A percentile compares a stretch with the other conserved stretches of the same genome.
Evolutionary conservation across 257 asterid species (phyloP).

Genomic region (Anisodus tanguticus): DNA sequence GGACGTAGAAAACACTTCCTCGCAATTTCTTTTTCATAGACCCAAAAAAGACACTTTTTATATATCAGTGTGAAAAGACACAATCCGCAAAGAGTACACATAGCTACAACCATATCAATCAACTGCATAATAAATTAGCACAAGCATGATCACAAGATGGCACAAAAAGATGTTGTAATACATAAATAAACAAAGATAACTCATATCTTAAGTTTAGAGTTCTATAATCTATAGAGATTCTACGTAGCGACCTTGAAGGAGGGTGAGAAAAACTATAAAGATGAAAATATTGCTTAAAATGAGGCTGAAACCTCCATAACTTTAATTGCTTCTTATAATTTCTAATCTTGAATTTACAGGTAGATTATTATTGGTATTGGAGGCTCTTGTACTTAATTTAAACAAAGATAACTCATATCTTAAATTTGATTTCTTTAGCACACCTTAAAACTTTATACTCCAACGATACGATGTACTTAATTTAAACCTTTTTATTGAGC

Average conservation of each 20-base stretch:
- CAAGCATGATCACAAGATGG: not conserved
- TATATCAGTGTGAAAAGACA: too few species aligned
- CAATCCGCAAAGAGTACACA: too few species aligned
- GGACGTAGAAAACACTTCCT: not conserved
- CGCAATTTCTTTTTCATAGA: not conserved
- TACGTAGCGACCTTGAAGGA: not conserved
- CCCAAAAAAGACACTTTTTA: too few species aligned
- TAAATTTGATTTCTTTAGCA: too few species aligned
- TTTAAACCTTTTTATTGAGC: too few species aligned
- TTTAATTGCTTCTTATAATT: conserved; percentile 53
- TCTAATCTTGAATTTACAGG: conserved; percentile 49
- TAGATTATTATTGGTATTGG: conserved; percentile 41
- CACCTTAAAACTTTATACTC: too few species aligned
- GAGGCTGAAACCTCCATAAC: conserved; percentile 56
- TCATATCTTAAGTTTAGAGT: not conserved
- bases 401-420: too few species aligned
- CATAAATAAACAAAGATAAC: not conserved
- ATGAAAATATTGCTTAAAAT: conserved; percentile 64
- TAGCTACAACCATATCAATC: conserved; percentile 42
- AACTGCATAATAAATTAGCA: conserved; percentile 29
- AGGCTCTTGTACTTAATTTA: conserved; percentile 27
- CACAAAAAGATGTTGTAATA: not conserved
- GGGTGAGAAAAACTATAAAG: not conserved
- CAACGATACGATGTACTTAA: too few species aligned
- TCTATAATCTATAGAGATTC: too few species aligned